phyloP scores from a whole-genome alignment of 345 rosid genomes.

The Rhodamnia rubescens region DNA sequence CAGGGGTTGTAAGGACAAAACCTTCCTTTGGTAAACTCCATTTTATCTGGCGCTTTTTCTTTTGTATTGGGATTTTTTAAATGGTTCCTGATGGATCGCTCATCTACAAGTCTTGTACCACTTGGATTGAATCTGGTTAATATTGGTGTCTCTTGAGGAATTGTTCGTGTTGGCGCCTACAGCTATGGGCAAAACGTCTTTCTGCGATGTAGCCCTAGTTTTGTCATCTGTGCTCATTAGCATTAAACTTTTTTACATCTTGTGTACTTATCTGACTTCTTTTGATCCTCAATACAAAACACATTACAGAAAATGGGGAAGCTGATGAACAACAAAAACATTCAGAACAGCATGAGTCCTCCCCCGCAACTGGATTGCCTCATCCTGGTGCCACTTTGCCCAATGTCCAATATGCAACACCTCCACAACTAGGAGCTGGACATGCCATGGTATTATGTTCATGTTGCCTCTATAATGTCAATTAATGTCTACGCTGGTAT shows the following conservation, averaged over 20 bases:
- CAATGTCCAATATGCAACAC: conserved; percentile 36
- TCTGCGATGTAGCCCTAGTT: not conserved
- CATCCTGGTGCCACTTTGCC: conserved; percentile 39
- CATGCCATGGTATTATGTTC: conserved; percentile 45
- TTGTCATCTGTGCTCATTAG: not conserved
- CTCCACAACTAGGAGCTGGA: conserved; percentile 38
- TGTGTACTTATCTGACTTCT: not conserved
- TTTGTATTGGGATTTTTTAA: not conserved
- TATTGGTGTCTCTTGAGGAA: not conserved
- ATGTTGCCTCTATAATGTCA: not conserved
- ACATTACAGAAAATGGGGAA: conserved; percentile 44
- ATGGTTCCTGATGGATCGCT: not conserved
- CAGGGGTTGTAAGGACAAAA: too few species aligned
- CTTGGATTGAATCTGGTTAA: not conserved
- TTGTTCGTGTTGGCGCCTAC: not conserved
- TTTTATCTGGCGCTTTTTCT: too few species aligned
- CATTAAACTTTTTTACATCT: not conserved
- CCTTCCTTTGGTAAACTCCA: too few species aligned
- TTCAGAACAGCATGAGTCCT: conserved; percentile 30
- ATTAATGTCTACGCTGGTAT: not conserved
- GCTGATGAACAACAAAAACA: conserved; percentile 56
- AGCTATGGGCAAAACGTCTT: not conserved
- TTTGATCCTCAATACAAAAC: not conserved
- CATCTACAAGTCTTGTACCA: not conserved
- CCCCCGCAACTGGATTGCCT: conserved; percentile 33